Conservation (phyloP, 441 rosid genomes). For the Geranium incanum region DNA sequence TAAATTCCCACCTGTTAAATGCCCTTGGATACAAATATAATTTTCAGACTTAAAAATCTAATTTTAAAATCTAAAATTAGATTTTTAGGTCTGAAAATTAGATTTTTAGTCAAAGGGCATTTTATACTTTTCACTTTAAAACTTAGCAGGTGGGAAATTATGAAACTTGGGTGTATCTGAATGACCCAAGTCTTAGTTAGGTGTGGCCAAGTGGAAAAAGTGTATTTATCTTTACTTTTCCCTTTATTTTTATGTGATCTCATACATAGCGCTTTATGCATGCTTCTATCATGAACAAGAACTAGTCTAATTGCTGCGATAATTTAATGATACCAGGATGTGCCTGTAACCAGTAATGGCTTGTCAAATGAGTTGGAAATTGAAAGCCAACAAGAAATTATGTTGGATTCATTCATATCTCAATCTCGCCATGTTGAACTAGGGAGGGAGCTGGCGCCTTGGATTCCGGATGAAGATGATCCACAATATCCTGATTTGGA, state of each 20-base stretch:
- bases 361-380: conserved; percentile 40
- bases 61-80: too few relatives aligned
- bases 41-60: too few relatives aligned
- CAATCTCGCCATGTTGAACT: conserved; percentile 42
- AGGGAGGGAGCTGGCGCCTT: conserved; percentile 69
- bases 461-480: conserved; percentile 76
- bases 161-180: too few relatives aligned
- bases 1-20: too few relatives aligned
- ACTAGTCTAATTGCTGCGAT: not conserved
- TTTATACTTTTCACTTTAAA: too few relatives aligned
- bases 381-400: conserved; percentile 57
- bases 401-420: conserved; percentile 76
- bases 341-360: conserved; percentile 58
- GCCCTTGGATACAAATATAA: too few relatives aligned
- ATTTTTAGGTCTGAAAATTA: too few relatives aligned
- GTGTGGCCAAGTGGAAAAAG: too few relatives aligned
- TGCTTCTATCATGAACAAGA: not conserved
- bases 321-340: conserved; percentile 42
- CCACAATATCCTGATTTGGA: conserved; percentile 61
- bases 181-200: too few relatives aligned
- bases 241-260: not conserved
- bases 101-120: too few relatives aligned
- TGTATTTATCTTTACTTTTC: too few relatives aligned
- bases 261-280: not conserved
- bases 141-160: too few relatives aligned